Evolutionary conservation across 2,329 filamentous ascomycete species (phyloP), one percentile per base, ranked within the genome.

Genomic region (Nakataea oryzae): DNA sequence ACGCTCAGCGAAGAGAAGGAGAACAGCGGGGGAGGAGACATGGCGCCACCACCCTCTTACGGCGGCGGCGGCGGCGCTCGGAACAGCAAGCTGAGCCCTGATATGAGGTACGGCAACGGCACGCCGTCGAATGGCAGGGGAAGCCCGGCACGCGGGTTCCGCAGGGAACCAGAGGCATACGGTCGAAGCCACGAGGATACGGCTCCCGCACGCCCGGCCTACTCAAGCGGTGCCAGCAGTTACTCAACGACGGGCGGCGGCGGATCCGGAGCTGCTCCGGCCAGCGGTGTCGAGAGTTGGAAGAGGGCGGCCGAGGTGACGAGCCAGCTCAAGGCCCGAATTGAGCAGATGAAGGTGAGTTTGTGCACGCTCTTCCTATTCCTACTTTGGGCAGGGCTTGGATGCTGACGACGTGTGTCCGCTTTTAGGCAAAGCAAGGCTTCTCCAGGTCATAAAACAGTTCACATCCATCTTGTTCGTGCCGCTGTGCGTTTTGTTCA

Each of bases 241-340:
- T 61, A 61, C 21, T 54, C 54, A 14, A 66, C 69, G 3, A 62
- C 62, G 2, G 62, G 57, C 2, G 62, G 64, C 11, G 65, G 63
- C 32, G 63, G 64, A 47, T 41, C 59, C 61, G 63, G 14, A 63
- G 63, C 41, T 65, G 54, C n/a, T 59, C 74, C 68, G 57, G 73
- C 75, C 21, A 83, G 86, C 58, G 86, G 86, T 0, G 86, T 87
- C 24, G 95, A 99, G 77, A 97, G 93, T 73, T 99, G 95, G 95
- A 96, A 93, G 78, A 83, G 95, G 68, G 95, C 95, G 24, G 95
- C 95, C 2, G 95, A 99, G 78, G 95, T 99, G 63, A 99, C 95
- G 62, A 97, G 93, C 75, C 95, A 97, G 74, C 75, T 99, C 70
- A 99, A 97, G 79, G 92, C 93, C 61, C 86, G 95, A 73, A 99